phyloP scores from a whole-genome alignment of 805 yeast species.

The Lipomyces mesembrius region DNA sequence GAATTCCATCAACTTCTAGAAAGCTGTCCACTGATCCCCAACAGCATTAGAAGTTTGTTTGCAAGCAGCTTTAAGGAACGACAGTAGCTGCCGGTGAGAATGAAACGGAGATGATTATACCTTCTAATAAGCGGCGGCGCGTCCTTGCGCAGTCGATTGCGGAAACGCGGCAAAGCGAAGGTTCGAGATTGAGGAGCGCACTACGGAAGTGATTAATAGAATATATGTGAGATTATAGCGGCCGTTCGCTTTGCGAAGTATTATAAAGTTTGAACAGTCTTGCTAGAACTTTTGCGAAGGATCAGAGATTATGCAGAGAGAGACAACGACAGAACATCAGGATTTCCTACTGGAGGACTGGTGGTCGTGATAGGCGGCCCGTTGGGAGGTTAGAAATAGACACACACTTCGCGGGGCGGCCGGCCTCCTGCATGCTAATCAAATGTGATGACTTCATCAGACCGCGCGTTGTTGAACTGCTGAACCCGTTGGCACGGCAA shows the following conservation, averaged over 20 bases:
- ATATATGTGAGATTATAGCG: not conserved
- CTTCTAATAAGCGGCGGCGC: not conserved
- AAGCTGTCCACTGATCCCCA: not conserved
- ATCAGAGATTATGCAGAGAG: no score
- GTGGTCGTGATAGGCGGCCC: not conserved
- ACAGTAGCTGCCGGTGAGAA: not conserved
- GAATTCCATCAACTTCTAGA: constrained; percentile 29
- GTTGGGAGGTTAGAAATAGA: not conserved
- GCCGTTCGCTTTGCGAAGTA: not conserved
- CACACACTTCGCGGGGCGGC: not conserved
- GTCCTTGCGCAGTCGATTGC: not conserved
- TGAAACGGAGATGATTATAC: not conserved
- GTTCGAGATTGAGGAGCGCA: not conserved
- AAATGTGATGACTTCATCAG: not conserved
- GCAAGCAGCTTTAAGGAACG: not conserved
- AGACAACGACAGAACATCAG: no score
- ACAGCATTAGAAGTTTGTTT: not conserved
- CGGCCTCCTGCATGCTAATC: no score
- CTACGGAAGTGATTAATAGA: not conserved
- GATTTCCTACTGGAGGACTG: not conserved
- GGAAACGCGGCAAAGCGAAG: not conserved
- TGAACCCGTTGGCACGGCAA: not conserved
- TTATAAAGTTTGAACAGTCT: no score
- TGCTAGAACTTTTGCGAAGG: no score
- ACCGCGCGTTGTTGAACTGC: not conserved